Conservation (phyloP, 371 early-diverging fungal genomes). For the Actinomucor elegans region DNA sequence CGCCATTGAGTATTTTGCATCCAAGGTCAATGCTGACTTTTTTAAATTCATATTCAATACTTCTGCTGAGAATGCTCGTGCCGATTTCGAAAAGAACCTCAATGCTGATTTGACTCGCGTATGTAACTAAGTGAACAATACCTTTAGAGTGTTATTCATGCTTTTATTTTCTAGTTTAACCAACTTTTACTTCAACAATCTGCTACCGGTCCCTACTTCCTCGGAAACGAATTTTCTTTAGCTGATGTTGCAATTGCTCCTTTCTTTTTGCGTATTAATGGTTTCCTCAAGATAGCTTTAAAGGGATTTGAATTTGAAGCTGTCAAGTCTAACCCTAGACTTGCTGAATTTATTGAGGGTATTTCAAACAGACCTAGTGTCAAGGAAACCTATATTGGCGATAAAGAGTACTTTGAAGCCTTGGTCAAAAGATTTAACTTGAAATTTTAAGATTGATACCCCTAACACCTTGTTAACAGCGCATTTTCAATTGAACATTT, state of each 20-base stretch:
- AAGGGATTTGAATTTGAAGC: conserved; percentile 19
- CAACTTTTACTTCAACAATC: conserved; percentile 47
- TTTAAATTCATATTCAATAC: conserved; percentile 26
- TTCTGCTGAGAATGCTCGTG: conserved; percentile 24
- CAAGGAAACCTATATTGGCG: conserved; percentile 28
- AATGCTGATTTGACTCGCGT: conserved; percentile 27
- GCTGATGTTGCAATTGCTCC: conserved; percentile 63
- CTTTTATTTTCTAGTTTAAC: conserved; percentile 28
- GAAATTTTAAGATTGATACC: too few species aligned
- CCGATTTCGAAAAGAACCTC: conserved; percentile 16
- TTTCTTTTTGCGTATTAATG: conserved; percentile 38
- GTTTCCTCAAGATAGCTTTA: conserved; percentile 10
- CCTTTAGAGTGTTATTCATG: background rate
- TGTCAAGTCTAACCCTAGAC: conserved; percentile 24
- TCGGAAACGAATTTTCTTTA: conserved; percentile 54
- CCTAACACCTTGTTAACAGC: too few species aligned
- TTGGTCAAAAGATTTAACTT: conserved; percentile 4
- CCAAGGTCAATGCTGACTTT: conserved; percentile 33
- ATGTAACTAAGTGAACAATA: background rate
- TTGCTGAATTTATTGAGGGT: conserved; percentile 35
- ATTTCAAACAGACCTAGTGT: conserved; percentile 22
- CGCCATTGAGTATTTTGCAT: conserved; percentile 53
- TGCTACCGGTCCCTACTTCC: conserved; percentile 61
- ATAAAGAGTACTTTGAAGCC: conserved; percentile 16
- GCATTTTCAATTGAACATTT: too few species aligned